Evolutionary conservation across 805 yeast species (phyloP), one percentile per base, ranked within the genome.

Genomic region (Spathaspora arborariae): DNA sequence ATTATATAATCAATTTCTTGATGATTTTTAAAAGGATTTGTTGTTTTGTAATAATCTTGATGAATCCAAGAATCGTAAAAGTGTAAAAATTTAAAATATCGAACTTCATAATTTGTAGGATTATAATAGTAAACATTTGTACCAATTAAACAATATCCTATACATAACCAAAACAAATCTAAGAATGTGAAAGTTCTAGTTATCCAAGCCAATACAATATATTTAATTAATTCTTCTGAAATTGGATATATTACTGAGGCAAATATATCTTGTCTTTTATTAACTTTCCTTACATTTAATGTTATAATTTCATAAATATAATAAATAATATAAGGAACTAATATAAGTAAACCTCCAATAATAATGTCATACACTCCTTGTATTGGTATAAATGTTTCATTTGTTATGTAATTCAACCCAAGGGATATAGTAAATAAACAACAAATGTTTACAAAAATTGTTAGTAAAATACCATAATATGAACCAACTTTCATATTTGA

Each of bases 61-160:
- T 53, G 41, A 9, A 18, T 24, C 57, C 60, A 61, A 21, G 57
- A 30, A 10, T 53, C 48, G 41, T 60, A 52, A 33, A 51, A 47
- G 20, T 42, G 41, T 26, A 55, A 34, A 41, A 58, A 61, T 39
- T 51, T 51, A 2, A 41, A 30, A 46, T 50, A 58, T 37, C 34
- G 42, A n/a, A 38, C 20, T 2, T 41, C 13, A 41, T 58, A 59
- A 35, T 43, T 36, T 2, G 21, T 5, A 4, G 56, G 52, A 40
- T 41, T 19, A 34, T 39, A 38, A 36, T 38, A 39, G 20, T 38
- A 39, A 24, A 47, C 34, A 11, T 38, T n/a, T 35, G 30, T 20
- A 22, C 26, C 24, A 44, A 26, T 2, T 18, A 20, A 10, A 39
- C 27, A 11, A 45, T 33, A 41, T 42, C 52, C 40, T 20, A 39